Evolutionary conservation across 331 rosid species (phyloP).

Genomic region (Malus hybrid): DNA sequence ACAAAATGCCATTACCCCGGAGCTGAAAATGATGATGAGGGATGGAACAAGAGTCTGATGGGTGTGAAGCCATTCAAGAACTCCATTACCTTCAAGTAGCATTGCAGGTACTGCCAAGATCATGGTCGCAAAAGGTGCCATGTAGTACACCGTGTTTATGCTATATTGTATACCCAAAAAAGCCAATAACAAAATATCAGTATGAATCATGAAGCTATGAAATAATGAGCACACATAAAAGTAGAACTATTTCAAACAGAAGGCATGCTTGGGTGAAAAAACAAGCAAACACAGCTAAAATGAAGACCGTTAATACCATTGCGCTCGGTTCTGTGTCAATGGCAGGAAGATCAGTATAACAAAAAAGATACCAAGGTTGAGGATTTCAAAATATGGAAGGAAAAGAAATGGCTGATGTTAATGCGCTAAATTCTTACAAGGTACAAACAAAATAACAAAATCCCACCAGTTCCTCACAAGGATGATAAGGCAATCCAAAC

Average conservation of each 20-base stretch:
- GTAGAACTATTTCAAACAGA: background rate
- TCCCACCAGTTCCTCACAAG: background rate
- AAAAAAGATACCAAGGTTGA: background rate
- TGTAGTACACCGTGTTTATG: conserved; percentile 96
- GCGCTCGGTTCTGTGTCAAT: no score
- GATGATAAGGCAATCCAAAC: background rate
- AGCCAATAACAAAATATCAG: background rate
- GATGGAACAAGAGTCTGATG: conserved; percentile 62
- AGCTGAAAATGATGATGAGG: conserved; percentile 70
- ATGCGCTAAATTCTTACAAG: background rate
- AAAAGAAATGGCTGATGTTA: background rate
- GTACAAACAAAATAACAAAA: no score
- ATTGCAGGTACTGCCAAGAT: conserved; percentile 87
- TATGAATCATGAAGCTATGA: background rate
- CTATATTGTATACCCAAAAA: conserved; percentile 25
- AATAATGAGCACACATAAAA: background rate
- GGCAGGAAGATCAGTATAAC: background rate
- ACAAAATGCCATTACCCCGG: conserved; percentile 93
- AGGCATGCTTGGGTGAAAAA: background rate
- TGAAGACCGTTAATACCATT: background rate
- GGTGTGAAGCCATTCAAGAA: conserved; percentile 72
- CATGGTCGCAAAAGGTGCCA: conserved; percentile 98
- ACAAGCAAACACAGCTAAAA: background rate
- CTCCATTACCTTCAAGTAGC: conserved; percentile 87
- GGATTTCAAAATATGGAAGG: background rate